These are phyloP conservation scores for Fusarium odoratissimum DNA, from an alignment of 2,329 filamentous ascomycete species.

Conservation along the genomic window DNA sequence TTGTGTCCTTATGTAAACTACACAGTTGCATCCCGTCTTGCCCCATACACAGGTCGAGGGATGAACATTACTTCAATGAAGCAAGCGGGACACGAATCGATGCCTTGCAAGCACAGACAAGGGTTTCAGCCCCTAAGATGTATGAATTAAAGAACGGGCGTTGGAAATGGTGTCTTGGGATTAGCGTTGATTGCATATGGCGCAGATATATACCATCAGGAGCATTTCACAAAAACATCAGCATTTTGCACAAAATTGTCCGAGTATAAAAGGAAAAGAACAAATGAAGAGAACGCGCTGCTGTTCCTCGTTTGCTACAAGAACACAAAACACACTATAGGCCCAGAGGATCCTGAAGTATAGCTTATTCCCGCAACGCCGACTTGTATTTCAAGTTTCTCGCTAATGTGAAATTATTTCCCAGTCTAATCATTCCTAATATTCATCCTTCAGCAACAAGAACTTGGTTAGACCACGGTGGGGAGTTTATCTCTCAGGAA, in stretches of 20 bases:
- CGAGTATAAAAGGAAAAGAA: not conserved
- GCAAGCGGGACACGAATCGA: not conserved
- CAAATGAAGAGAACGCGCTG: not conserved
- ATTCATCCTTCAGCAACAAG: conserved; percentile 44
- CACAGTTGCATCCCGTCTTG: not conserved
- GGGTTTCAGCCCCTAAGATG: not conserved
- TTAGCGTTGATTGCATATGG: conserved; percentile 14
- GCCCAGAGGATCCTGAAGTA: not conserved
- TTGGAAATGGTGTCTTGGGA: conserved; percentile 25
- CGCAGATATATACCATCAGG: conserved; percentile 22
- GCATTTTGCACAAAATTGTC: not conserved
- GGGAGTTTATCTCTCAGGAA: conserved; percentile 49
- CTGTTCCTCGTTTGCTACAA: not conserved
- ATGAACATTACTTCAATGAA: not conserved
- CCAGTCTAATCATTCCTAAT: conserved; percentile 4
- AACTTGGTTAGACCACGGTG: conserved; percentile 43
- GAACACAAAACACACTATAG: not conserved
- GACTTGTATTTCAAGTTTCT: not conserved
- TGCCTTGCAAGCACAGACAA: not conserved
- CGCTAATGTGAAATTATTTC: not conserved
- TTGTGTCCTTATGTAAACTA: conserved; percentile 80
- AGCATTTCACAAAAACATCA: not conserved
- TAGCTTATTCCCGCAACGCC: not conserved
- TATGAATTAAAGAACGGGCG: conserved; percentile 19
- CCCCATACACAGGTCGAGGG: not conserved